phyloP scores from a whole-genome alignment of 179 eudicot genomes.

The Silene noctiflora region DNA sequence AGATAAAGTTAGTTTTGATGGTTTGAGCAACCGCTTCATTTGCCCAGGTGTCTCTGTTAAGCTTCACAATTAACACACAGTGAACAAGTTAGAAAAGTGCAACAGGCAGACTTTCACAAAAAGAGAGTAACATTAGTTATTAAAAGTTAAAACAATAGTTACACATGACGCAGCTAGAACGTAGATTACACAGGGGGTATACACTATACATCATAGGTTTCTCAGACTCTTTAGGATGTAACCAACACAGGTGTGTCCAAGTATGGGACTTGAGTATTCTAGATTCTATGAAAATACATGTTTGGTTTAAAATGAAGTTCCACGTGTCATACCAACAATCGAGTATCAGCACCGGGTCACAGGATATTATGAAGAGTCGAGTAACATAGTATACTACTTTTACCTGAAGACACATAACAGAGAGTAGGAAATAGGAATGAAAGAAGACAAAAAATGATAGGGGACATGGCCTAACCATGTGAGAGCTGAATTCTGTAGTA shows the following conservation, averaged over 20 bases:
- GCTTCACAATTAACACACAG: conserved; percentile 43
- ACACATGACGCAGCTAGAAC: neutral
- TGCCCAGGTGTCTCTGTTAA: conserved; percentile 98
- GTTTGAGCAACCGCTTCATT: conserved; percentile 98
- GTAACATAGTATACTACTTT: neutral
- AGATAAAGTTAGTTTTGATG: conserved; percentile 78
- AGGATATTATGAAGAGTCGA: neutral
- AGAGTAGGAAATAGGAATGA: neutral
- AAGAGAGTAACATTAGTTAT: neutral
- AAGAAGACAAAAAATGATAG: neutral
- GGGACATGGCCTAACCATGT: conserved; percentile 56
- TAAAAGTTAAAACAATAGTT: neutral
- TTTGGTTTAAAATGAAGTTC: no score
- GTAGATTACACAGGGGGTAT: neutral
- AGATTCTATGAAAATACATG: neutral
- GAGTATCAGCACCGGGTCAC: neutral
- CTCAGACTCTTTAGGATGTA: neutral
- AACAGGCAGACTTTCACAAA: neutral
- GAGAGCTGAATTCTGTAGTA: conserved; percentile 88
- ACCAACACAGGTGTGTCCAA: neutral
- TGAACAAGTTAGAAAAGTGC: conserved; percentile 14
- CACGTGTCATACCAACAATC: neutral
- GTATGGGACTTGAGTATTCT: neutral
- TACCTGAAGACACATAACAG: neutral
- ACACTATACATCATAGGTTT: no score